Conservation (phyloP, 2,329 filamentous ascomycete species). For the Colletotrichum siamense region DNA sequence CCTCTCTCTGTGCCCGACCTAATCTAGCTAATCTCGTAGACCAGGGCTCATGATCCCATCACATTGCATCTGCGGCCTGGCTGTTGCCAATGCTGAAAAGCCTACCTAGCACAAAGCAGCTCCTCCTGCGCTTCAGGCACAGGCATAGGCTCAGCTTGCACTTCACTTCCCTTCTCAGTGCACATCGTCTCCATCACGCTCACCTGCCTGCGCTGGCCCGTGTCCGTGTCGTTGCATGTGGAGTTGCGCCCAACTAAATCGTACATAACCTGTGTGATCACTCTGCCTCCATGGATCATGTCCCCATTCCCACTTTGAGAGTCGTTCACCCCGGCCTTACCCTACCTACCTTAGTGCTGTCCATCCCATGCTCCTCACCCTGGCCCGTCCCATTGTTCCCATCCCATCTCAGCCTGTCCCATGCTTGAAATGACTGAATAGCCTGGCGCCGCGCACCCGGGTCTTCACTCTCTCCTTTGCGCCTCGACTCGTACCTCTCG, state of each 20-base stretch:
- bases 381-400: conserved; percentile 1
- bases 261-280: conserved; percentile 35
- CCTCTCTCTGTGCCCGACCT: background rate
- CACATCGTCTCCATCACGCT: background rate
- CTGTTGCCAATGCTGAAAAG: background rate
- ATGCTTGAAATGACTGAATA: conserved; percentile 11
- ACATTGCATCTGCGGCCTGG: conserved; percentile 1
- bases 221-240: background rate
- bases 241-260: background rate
- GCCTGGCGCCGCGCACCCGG: conserved; percentile 7
- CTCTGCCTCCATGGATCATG: background rate
- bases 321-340: background rate
- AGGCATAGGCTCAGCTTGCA: background rate
- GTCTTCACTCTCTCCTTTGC: background rate
- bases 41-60: conserved; percentile 12
- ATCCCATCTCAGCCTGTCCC: conserved; percentile 21
- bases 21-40: conserved; percentile 5
- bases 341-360: conserved; percentile 1
- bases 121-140: background rate
- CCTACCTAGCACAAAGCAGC: background rate
- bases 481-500: background rate
- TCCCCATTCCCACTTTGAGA: background rate
- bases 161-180: background rate
- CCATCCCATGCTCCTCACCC: conserved; percentile 10
- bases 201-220: conserved; percentile 4